Evolutionary conservation across 2,329 filamentous ascomycete genomes (phyloP), one percentile per base, ranked within the genome.

Genomic region (Septoria linicola): DNA sequence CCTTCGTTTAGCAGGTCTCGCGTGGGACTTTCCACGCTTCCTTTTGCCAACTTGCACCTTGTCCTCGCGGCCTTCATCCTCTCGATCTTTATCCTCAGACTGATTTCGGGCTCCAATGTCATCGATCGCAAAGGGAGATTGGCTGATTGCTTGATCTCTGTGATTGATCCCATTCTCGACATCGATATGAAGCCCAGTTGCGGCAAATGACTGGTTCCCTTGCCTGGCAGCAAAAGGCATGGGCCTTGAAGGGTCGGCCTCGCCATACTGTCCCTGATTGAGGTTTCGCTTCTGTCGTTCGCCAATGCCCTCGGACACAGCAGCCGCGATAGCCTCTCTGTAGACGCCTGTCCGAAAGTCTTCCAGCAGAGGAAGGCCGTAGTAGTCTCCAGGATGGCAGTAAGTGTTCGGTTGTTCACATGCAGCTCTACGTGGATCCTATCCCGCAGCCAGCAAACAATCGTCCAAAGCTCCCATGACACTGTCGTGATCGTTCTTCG

Each of bases 401-500:
- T 32, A 16, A 32, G 36, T 32, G 35, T 32, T 8, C 47, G 47
- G 37, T 37, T 49, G 48, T 57, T 39, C 48, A 51, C n/a, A n/a
- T n/a, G 39, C 10, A 45, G 23, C 34, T 23, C 23, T 40, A 25
- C 31, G 17, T 41, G 51, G 17, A 52, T 51, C 49, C 57, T 62
- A 65, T 10, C 60, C 63, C 50, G 59, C 58, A 54, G 59, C 58
- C 44, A 65, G 51, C 41, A 59, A 51, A 57, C 64, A 67, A 44
- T 70, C 70, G 56, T 75, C 73, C 49, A 76, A 55, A 8, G 71
- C 67, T 13, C 60, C 54, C 52, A 68, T 64, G 35, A 70, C 41
- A 5, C 55, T 58, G 13, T 64, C 60, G n/a, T 60, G 55, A 36
- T 68, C 66, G 8, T 54, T 58, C 8, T 46, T 50, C 19, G 57